These are phyloP conservation scores for Cylindrotheca closterium DNA, from an alignment of 108 stramenopile species.

Conservation along the genomic window DNA sequence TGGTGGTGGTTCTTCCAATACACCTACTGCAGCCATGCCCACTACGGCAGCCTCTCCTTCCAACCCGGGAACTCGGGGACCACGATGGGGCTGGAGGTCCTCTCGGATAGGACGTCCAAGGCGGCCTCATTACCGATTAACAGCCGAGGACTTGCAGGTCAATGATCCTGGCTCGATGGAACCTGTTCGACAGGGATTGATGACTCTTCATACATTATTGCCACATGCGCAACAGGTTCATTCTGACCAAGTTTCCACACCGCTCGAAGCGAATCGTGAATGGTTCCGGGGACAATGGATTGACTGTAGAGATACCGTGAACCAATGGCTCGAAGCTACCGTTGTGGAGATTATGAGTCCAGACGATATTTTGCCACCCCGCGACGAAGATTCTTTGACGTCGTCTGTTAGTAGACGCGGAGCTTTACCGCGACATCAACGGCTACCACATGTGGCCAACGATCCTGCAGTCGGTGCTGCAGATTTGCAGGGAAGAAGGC, in stretches of 20 bases:
- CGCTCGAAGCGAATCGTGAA: slow-evolving; percentile 60
- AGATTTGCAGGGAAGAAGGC: slow-evolving; percentile 74
- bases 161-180: slow-evolving; percentile 83
- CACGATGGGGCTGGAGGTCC: slow-evolving; percentile 1
- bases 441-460: slow-evolving; percentile 9
- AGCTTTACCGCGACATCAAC: slow-evolving; percentile 7
- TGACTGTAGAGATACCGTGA: slow-evolving; percentile 94
- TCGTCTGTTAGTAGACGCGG: background rate
- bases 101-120: slow-evolving; percentile 6
- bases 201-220: slow-evolving; percentile 91
- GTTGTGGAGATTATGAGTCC: slow-evolving; percentile 83
- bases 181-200: slow-evolving; percentile 90
- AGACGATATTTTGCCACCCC: slow-evolving; percentile 54
- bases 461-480: slow-evolving; percentile 76
- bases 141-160: slow-evolving; percentile 55
- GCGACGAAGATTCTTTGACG: background rate
- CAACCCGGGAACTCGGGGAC: background rate
- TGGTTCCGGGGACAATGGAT: slow-evolving; percentile 96
- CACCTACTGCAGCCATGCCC: background rate
- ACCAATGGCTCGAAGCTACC: slow-evolving; percentile 97
- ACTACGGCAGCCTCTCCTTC: background rate
- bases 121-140: slow-evolving; percentile 57
- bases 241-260: slow-evolving; percentile 11
- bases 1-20: background rate
- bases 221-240: slow-evolving; percentile 24